phyloP scores from a whole-genome alignment of 2,329 filamentous ascomycete species.

The Gaeumannomyces tritici region DNA sequence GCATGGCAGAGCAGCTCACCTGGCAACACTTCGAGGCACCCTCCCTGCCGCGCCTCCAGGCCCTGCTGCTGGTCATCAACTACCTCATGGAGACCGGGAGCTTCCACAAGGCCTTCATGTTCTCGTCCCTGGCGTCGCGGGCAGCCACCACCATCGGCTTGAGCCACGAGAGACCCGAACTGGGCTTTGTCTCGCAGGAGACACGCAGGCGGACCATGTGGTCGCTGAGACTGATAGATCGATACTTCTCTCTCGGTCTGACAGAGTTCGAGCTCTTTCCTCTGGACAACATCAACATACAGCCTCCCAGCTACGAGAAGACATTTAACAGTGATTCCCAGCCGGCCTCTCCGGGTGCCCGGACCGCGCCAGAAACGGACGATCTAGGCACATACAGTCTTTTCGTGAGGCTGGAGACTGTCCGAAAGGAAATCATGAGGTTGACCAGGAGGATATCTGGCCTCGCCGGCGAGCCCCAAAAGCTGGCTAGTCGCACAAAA shows the following conservation, averaged over 20 bases:
- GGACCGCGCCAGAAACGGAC: not conserved
- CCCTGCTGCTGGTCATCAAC: constrained; percentile 19
- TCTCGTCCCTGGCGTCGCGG: constrained; percentile 23
- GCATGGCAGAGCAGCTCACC: constrained; percentile 20
- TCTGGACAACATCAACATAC: constrained; percentile 26
- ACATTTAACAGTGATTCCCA: constrained; percentile 14
- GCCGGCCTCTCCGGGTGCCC: not conserved
- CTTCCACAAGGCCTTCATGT: constrained; percentile 24
- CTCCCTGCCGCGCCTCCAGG: constrained; percentile 22
- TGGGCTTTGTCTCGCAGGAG: constrained; percentile 24
- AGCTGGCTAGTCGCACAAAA: constrained; percentile 10
- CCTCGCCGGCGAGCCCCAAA: constrained; percentile 12
- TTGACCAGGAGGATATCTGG: constrained; percentile 11
- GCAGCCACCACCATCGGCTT: constrained; percentile 26
- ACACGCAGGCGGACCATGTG: constrained; percentile 27
- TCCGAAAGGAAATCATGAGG: constrained; percentile 14
- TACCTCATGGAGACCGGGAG: constrained; percentile 22
- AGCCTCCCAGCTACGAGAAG: constrained; percentile 23
- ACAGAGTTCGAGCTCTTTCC: constrained; percentile 30
- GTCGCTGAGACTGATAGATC: constrained; percentile 28
- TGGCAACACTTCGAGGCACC: constrained; percentile 19
- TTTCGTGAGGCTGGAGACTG: constrained; percentile 9
- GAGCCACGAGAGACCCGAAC: constrained; percentile 26
- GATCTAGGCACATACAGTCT: constrained; percentile 9
- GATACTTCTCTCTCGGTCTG: constrained; percentile 29